Conservation (phyloP, 2,329 filamentous ascomycete species). For the Mycosphaerella sp. region DNA sequence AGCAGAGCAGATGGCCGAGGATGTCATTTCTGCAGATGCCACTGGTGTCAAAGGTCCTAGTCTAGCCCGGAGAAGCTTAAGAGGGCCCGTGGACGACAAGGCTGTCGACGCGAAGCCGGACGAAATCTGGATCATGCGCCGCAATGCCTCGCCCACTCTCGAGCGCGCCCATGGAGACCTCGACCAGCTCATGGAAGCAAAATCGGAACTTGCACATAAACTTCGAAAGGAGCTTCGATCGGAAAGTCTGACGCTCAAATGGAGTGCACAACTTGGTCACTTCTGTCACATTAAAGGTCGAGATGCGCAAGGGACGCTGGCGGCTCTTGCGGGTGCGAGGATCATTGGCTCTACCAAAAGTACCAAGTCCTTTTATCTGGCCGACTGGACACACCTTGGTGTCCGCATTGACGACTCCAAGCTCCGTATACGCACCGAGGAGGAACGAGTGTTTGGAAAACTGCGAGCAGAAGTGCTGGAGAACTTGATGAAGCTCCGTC, state of each 20-base stretch:
- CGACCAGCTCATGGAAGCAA: constrained; percentile 53
- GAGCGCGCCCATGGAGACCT: constrained; percentile 62
- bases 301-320: constrained; percentile 49
- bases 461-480: constrained; percentile 70
- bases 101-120: constrained; percentile 26
- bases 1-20: constrained; percentile 66
- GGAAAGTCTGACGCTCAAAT: constrained; percentile 66
- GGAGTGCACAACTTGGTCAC: constrained; percentile 81
- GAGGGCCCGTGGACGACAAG: constrained; percentile 7
- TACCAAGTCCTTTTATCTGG: constrained; percentile 75
- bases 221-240: constrained; percentile 55
- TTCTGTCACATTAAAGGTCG: constrained; percentile 86
- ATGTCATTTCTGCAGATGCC: constrained; percentile 62
- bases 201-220: constrained; percentile 51
- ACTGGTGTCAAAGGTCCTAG: constrained; percentile 45
- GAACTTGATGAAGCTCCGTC: constrained; percentile 77
- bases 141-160: constrained; percentile 60
- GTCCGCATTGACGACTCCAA: constrained; percentile 70
- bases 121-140: constrained; percentile 59
- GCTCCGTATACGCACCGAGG: constrained; percentile 72
- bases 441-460: constrained; percentile 68
- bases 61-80: constrained; percentile 21
- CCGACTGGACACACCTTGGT: constrained; percentile 78
- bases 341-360: constrained; percentile 72
- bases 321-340: constrained; percentile 40